A percentile compares a stretch with the other conserved stretches of the same genome.
Conservation (phyloP, 257 asterid genomes). For the Pogostemon cablin region DNA sequence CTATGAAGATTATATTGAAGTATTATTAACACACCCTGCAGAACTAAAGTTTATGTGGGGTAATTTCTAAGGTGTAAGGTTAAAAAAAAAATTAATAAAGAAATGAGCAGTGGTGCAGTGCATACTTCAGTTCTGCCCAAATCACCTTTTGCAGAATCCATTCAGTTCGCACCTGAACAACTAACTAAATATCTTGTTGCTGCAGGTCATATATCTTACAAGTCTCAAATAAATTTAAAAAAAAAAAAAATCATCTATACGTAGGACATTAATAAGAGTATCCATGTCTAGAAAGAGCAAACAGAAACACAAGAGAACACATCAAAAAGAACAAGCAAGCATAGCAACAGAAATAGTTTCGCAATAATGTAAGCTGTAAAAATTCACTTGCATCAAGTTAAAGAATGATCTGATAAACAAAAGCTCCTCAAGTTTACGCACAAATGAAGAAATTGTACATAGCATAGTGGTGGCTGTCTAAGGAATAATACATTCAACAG, state of each 20-base stretch:
- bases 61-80: not conserved
- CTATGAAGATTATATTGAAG: conserved; percentile 7
- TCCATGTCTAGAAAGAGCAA: not conserved
- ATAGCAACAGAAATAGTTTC: not conserved
- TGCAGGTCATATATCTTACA: not conserved
- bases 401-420: not conserved
- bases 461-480: conserved; percentile 21
- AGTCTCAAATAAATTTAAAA: not conserved
- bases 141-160: conserved; percentile 3
- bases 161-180: not conserved
- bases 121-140: conserved; percentile 9
- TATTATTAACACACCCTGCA: not conserved
- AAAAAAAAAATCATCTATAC: not conserved
- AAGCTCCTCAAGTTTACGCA: conserved; percentile 18
- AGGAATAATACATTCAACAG: conserved; percentile 28
- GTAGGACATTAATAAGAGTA: too few relatives aligned
- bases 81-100: conserved; percentile 4
- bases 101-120: not conserved
- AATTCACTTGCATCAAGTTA: not conserved
- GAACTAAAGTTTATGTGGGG: not conserved
- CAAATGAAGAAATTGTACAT: conserved; percentile 23
- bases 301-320: not conserved
- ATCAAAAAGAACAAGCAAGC: not conserved
- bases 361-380: conserved; percentile 8
- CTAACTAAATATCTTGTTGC: not conserved